A percentile compares a stretch with the other conserved stretches of the same genome.
phyloP scores from a whole-genome alignment of 1,139 yeast species.

The Pichia norvegensis region DNA sequence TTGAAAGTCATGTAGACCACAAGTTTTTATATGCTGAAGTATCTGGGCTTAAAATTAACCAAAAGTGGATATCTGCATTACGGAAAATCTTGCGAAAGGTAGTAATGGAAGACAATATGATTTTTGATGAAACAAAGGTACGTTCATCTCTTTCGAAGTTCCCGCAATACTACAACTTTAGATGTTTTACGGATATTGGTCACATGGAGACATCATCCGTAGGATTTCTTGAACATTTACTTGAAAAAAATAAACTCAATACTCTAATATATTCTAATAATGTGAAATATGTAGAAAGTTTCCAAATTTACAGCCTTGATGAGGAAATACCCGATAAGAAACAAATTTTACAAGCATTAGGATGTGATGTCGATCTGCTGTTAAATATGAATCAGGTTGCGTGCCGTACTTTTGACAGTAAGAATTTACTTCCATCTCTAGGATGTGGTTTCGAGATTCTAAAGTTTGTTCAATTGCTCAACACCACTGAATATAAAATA shows the following conservation, averaged over 20 bases:
- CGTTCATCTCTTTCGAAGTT: neutral
- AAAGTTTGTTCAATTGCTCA: constrained; percentile 14
- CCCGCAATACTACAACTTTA: constrained; percentile 7
- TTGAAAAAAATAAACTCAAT: neutral
- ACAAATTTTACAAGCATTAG: constrained; percentile 1
- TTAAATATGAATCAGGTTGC: neutral
- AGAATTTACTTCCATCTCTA: constrained; percentile 13
- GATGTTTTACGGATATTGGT: constrained; percentile 5
- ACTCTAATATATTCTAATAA: constrained; percentile 1
- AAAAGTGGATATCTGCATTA: constrained; percentile 4
- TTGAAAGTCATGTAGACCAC: constrained; percentile 1
- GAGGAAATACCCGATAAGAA: neutral
- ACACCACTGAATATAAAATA: neutral
- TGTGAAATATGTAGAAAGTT: constrained; percentile 7
- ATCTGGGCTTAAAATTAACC: neutral
- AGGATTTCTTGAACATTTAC: neutral
- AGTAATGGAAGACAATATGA: neutral
- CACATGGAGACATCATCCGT: neutral
- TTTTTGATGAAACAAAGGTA: neutral
- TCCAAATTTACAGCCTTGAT: neutral
- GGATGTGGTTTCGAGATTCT: constrained; percentile 16
- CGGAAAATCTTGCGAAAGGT: constrained; percentile 1
- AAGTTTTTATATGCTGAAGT: constrained; percentile 3
- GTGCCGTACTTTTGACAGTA: constrained; percentile 14
- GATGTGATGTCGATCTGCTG: constrained; percentile 3